Percentiles rank a stretch among this genome's conserved stretches.
Evolutionary conservation across 2,329 filamentous ascomycete species (phyloP).

Genomic region (Shiraia bambusicola): DNA sequence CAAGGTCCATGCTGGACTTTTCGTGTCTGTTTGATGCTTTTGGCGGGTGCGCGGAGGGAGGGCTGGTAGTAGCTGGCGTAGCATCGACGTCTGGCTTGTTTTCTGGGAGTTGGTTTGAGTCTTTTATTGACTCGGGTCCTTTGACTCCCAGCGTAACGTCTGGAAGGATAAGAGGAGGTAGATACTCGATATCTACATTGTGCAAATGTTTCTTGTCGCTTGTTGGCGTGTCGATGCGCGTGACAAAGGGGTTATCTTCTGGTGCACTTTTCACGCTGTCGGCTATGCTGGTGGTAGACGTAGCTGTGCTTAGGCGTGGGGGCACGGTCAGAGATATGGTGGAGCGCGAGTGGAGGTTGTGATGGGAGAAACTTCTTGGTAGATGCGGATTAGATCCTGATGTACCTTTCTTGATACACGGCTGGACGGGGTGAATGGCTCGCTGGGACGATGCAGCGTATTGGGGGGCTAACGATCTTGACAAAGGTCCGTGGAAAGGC

Average conservation of each 20-base stretch:
- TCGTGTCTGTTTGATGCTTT: constrained; percentile 23
- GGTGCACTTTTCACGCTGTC: constrained; percentile 28
- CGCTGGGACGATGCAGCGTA: constrained; percentile 38
- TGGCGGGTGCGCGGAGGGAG: constrained; percentile 19
- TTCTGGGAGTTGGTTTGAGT: no score
- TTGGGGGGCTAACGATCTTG: constrained; percentile 28
- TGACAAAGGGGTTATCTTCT: constrained; percentile 27
- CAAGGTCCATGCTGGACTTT: constrained; percentile 8
- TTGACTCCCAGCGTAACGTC: constrained; percentile 11
- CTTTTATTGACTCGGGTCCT: not conserved
- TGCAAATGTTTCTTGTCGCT: constrained; percentile 4
- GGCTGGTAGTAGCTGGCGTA: not conserved
- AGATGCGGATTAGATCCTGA: constrained; percentile 26
- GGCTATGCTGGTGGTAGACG: constrained; percentile 17
- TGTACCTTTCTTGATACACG: constrained; percentile 15
- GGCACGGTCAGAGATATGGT: constrained; percentile 35
- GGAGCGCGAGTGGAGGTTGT: constrained; percentile 27
- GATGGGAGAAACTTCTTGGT: constrained; percentile 20
- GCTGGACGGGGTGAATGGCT: constrained; percentile 32
- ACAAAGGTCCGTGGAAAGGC: constrained; percentile 20
- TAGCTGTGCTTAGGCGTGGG: constrained; percentile 28
- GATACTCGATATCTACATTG: constrained; percentile 3
- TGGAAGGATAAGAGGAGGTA: constrained; percentile 20
- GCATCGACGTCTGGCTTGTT: no score
- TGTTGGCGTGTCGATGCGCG: constrained; percentile 22